These are phyloP conservation scores for Ganoderma sinense DNA, from an alignment of 1,284 basidiomycete species.

Conservation along the genomic window DNA sequence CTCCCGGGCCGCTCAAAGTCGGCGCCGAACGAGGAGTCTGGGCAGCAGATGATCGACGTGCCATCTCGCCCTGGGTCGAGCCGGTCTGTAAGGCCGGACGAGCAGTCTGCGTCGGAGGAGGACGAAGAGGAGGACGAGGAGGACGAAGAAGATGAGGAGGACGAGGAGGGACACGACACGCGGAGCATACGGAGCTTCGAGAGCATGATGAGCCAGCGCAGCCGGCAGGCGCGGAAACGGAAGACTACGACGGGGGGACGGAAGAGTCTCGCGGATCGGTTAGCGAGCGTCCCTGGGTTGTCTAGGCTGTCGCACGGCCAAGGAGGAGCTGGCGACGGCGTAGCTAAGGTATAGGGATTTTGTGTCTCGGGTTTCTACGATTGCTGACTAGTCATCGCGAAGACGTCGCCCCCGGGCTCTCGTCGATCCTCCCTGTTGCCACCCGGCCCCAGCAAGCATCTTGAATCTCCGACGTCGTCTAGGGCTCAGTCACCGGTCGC, in stretches of 20 bases:
- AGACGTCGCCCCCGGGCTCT: slow-evolving; percentile 54
- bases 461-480: slow-evolving; percentile 51
- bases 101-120: slow-evolving; percentile 43
- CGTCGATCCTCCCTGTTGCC: slow-evolving; percentile 55
- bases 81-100: slow-evolving; percentile 45
- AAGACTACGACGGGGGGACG: slow-evolving; percentile 42
- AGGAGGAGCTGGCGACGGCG: slow-evolving; percentile 27
- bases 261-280: slow-evolving; percentile 77
- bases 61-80: slow-evolving; percentile 62
- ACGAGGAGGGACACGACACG: slow-evolving; percentile 54
- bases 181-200: slow-evolving; percentile 84
- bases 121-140: slow-evolving; percentile 39
- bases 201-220: slow-evolving; percentile 74
- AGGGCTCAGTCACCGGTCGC: slow-evolving; percentile 51
- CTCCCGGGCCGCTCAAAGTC: slow-evolving; percentile 50
- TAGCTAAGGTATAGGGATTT: slow-evolving; percentile 31
- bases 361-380: not conserved
- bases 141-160: slow-evolving; percentile 47
- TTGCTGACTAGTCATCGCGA: not conserved
- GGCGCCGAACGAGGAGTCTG: slow-evolving; percentile 55
- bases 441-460: slow-evolving; percentile 36
- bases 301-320: slow-evolving; percentile 50
- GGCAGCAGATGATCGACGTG: slow-evolving; percentile 74
- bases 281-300: slow-evolving; percentile 75
- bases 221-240: slow-evolving; percentile 44